phyloP scores from a whole-genome alignment of 208 protist species.

The Trichomonas vaginalis region DNA sequence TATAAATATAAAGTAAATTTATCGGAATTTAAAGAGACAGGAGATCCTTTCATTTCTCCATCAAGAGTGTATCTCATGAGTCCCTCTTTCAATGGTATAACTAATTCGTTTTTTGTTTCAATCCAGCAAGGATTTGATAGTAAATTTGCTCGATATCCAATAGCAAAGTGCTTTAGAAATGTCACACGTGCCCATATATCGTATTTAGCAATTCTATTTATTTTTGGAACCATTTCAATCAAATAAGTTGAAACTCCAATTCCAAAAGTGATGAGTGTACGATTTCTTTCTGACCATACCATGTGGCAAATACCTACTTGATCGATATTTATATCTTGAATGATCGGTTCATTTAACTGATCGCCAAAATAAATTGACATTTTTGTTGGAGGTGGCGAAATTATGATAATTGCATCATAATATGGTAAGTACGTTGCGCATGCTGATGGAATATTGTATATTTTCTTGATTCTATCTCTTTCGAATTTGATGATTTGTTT shows the following conservation, averaged over 20 bases:
- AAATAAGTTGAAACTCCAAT: neutral
- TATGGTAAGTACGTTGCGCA: too few species aligned
- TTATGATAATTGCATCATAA: too few species aligned
- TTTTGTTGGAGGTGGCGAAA: too few species aligned
- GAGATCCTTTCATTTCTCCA: neutral
- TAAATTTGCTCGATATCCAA: neutral
- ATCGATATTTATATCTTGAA: neutral
- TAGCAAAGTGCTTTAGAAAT: neutral
- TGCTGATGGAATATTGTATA: too few species aligned
- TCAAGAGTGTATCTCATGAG: neutral
- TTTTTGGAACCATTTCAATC: neutral
- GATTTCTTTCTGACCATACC: neutral
- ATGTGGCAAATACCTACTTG: neutral
- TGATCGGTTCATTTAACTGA: neutral
- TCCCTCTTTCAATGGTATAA: neutral
- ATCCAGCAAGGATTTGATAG: neutral
- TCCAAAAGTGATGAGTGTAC: neutral
- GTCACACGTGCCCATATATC: neutral
- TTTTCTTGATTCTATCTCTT: too few species aligned
- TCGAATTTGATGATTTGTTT: too few species aligned
- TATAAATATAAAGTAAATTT: neutral
- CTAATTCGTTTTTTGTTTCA: neutral
- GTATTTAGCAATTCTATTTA: neutral
- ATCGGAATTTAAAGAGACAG: neutral
- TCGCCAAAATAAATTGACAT: too few species aligned